These are phyloP conservation scores for Xylaria longipes DNA, from an alignment of 495 filamentous ascomycete genomes.

Conservation along the genomic window DNA sequence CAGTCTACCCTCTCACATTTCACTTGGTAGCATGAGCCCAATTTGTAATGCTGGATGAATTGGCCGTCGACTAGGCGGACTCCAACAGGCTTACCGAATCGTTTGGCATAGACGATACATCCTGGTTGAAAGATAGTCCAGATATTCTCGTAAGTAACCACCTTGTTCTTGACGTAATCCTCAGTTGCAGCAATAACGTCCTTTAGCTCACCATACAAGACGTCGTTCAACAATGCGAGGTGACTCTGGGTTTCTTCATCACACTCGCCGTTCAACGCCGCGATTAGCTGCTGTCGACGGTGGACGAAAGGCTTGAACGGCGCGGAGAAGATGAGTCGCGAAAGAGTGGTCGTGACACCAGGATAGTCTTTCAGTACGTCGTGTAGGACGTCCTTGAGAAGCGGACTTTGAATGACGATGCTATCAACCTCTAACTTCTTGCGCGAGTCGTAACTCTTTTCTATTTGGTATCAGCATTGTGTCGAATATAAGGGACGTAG, in stretches of 20 bases:
- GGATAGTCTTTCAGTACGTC: slow-evolving; percentile 66
- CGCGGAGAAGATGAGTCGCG: slow-evolving; percentile 62
- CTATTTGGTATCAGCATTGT: slow-evolving; percentile 45
- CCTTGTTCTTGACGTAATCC: slow-evolving; percentile 61
- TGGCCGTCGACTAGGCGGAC: slow-evolving; percentile 40
- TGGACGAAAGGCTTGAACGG: slow-evolving; percentile 71
- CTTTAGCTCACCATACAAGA: slow-evolving; percentile 65
- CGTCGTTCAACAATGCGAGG: slow-evolving; percentile 59
- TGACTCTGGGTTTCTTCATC: slow-evolving; percentile 60
- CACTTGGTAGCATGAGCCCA: slow-evolving; percentile 50
- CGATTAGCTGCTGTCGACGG: slow-evolving; percentile 62
- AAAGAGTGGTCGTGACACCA: slow-evolving; percentile 63
- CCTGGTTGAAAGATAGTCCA: slow-evolving; percentile 53
- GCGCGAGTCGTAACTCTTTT: slow-evolving; percentile 51
- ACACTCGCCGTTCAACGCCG: slow-evolving; percentile 52
- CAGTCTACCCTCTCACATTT: slow-evolving; percentile 60
- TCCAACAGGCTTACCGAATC: slow-evolving; percentile 36
- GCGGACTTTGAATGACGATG: slow-evolving; percentile 68
- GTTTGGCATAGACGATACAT: slow-evolving; percentile 34
- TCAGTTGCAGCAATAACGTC: slow-evolving; percentile 59
- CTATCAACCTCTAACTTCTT: slow-evolving; percentile 66
- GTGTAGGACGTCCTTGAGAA: slow-evolving; percentile 61
- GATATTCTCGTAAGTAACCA: slow-evolving; percentile 62
- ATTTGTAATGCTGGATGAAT: slow-evolving; percentile 37
- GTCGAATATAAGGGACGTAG: background rate